Percentiles rank a stretch among this genome's conserved stretches.
Evolutionary conservation across 108 stramenopile genomes (phyloP).

Genomic region (Phaeodactylum tricornutum): DNA sequence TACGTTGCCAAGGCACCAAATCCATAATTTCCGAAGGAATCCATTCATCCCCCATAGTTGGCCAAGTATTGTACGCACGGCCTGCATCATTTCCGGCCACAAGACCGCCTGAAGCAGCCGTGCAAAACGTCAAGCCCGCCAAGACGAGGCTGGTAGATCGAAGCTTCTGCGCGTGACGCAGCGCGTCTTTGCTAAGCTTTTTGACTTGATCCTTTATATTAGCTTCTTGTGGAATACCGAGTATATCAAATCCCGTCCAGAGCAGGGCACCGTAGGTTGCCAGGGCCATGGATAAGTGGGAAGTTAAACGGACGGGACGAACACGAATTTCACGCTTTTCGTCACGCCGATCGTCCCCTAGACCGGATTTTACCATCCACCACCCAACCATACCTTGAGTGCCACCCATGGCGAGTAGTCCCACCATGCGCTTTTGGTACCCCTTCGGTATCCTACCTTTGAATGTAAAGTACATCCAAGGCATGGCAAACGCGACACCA

Average conservation of each 20-base stretch:
- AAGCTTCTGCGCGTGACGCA: conserved; percentile 44
- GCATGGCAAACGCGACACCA: conserved; percentile 81
- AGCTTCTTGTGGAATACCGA: conserved; percentile 44
- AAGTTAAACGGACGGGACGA: conserved; percentile 87
- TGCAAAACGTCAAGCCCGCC: conserved; percentile 66
- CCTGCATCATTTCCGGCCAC: conserved; percentile 97
- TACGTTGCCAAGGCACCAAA: conserved; percentile 58
- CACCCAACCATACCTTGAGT: conserved; percentile 98
- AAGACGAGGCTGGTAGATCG: conserved; percentile 40
- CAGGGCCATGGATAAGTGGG: conserved; percentile 94
- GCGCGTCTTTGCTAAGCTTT: conserved; percentile 33
- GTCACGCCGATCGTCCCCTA: conserved; percentile 83
- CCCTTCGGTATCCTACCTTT: conserved; percentile 67
- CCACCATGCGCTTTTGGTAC: conserved; percentile 71
- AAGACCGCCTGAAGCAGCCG: conserved; percentile 89
- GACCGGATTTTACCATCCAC: conserved; percentile 99
- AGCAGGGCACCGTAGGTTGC: conserved; percentile 86
- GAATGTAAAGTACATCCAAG: conserved; percentile 81
- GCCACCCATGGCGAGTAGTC: conserved; percentile 91
- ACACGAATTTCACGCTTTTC: conserved; percentile 92
- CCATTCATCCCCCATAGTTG: conserved; percentile 86
- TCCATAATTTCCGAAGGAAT: conserved; percentile 73
- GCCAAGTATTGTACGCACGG: conserved; percentile 94
- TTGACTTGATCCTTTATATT: conserved; percentile 20
- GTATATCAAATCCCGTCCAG: conserved; percentile 89